A percentile compares a stretch with the other conserved stretches of the same genome.
phyloP scores from a whole-genome alignment of 345 rosid species.

The Aethionema arabicum region DNA sequence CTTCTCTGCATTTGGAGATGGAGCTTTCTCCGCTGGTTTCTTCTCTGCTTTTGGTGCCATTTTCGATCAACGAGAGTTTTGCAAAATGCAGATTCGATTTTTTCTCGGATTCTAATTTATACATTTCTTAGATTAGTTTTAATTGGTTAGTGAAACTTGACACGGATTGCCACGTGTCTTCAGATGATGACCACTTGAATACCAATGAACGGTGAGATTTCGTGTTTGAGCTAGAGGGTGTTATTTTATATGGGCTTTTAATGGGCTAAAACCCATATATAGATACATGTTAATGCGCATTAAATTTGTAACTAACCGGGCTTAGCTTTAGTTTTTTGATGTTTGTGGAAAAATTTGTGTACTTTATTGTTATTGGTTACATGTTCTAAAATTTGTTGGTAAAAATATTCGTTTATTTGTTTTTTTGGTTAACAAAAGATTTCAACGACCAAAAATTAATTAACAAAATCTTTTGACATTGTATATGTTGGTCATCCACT shows the following conservation, averaged over 20 bases:
- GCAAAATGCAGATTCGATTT: neutral
- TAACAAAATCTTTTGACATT: no score
- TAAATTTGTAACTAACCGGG: no score
- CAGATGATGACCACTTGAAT: neutral
- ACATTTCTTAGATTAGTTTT: neutral
- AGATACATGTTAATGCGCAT: no score
- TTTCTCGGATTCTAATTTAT: conserved; percentile 1
- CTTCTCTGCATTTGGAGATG: conserved; percentile 26
- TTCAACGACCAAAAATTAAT: no score
- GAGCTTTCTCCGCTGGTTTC: conserved; percentile 30
- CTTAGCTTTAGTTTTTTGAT: no score
- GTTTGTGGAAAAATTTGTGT: no score
- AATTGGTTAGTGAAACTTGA: neutral
- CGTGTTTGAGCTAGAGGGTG: neutral
- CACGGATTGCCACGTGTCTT: neutral
- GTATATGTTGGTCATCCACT: no score
- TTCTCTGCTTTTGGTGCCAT: conserved; percentile 37
- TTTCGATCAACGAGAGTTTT: neutral
- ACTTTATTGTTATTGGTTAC: no score
- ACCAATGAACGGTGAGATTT: neutral
- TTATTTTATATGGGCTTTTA: neutral
- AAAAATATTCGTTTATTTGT: no score
- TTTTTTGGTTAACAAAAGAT: no score
- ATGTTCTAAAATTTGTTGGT: no score
- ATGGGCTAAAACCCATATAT: conserved; percentile 16